Evolutionary conservation across 106 monocot genomes (phyloP), one percentile per base, ranked within the genome.

Genomic region (Cymbidium sinense): DNA sequence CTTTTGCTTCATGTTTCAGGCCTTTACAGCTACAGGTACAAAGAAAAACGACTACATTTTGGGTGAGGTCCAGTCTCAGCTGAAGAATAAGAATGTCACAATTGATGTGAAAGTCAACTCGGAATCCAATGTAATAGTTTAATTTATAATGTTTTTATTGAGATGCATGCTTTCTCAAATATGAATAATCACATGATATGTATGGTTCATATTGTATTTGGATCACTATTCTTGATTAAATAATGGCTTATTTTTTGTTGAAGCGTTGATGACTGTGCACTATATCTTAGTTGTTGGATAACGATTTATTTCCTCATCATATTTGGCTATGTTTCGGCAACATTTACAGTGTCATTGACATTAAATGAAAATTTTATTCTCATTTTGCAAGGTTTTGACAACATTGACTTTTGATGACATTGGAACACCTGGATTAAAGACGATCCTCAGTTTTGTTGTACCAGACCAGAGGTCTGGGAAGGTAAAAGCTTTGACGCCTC

Each of bases 401-500:
- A 93, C 89, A 34, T 54, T 93, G 20, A 93, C 93, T 5, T 50
- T 84, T 77, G 76, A 93, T 84, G 87, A 87, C 30, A 75, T 93
- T 33, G 85, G 78, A 33, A 86, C 86, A 35, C 93, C 89, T 76
- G 87, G 89, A 23, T 77, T 93, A 76, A 93, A 85, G 79, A 64
- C 87, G 11, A 93, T 93, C 33, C 58, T 89, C n/a, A 93, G 89
- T 72, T 93, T 93, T 79, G 87, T 86, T 79, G 87, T 93, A 39
- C 93, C 93, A 12, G 95, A 93, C 64, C 95, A 93, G 77, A 93
- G 78, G 79, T 96, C 95, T 85, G 95, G 88, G 35, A 96, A 96
- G 90, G 93, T 93, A 81, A 36, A 33, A 54, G 44, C 39, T 76
- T 43, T 55, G 8, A 50, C 2, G 25, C 47, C 28, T 73, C 23